Conservation (phyloP, 2,329 filamentous ascomycete genomes). For the Arthrobotrys iridis region DNA sequence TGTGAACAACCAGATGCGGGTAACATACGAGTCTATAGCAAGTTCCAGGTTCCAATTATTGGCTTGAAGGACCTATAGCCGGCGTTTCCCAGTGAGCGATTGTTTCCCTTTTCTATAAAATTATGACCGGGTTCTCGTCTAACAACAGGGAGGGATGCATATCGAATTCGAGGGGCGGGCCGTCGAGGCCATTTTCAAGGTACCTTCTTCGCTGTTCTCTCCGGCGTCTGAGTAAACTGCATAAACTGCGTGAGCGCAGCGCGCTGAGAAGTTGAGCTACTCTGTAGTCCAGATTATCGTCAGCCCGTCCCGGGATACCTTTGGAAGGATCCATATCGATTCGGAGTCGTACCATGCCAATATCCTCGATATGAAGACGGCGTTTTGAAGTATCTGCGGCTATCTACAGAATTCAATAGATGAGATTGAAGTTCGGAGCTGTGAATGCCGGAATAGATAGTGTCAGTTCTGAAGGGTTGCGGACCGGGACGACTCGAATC, state of each 20-base stretch:
- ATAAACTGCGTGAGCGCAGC: conserved; percentile 58
- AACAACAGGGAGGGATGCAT: too few species aligned
- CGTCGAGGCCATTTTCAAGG: too few species aligned
- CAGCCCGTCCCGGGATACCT: not conserved
- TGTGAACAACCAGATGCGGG: not conserved
- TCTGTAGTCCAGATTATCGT: conserved; percentile 28
- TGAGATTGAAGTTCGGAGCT: too few species aligned
- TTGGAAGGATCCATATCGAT: not conserved
- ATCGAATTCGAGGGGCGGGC: too few species aligned
- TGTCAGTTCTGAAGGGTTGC: too few species aligned
- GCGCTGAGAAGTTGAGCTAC: conserved; percentile 54
- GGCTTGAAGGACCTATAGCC: conserved; percentile 60
- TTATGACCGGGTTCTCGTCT: too few species aligned
- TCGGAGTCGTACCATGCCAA: conserved; percentile 25
- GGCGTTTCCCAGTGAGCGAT: not conserved
- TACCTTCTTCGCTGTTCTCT: conserved; percentile 57
- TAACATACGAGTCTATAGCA: conserved; percentile 62
- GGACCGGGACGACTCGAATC: too few species aligned
- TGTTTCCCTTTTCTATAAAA: not conserved
- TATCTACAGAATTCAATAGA: too few species aligned
- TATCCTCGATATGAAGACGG: not conserved
- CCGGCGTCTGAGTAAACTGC: conserved; percentile 57
- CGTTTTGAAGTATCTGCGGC: too few species aligned
- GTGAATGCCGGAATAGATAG: too few species aligned
- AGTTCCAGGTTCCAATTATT: conserved; percentile 61